phyloP scores from a whole-genome alignment of 169 alveolate genomes.

The Cardiosporidium cionae region DNA sequence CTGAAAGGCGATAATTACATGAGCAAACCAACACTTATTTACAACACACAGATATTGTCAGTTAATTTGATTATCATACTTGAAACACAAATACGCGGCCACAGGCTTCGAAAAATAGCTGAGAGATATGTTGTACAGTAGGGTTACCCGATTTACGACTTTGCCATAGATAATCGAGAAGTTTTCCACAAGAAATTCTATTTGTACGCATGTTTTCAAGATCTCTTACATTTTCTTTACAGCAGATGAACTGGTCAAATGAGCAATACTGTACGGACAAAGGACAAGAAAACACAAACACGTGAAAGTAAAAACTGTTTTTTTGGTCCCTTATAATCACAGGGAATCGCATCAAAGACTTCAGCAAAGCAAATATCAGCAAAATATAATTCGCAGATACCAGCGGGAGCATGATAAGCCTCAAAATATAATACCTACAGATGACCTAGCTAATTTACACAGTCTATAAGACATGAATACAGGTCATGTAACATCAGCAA shows the following conservation, averaged over 20 bases:
- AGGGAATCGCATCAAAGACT: background rate
- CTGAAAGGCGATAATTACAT: too few relatives aligned
- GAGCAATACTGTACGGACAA: background rate
- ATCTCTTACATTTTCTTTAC: background rate
- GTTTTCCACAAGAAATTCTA: conserved; percentile 14
- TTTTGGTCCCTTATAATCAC: background rate
- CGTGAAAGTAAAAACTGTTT: background rate
- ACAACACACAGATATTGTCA: too few relatives aligned
- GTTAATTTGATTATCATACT: too few relatives aligned
- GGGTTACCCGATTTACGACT: conserved; percentile 23
- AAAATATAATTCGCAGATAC: background rate
- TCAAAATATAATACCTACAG: too few relatives aligned
- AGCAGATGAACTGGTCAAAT: background rate
- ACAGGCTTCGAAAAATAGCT: conserved; percentile 22
- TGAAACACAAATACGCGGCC: conserved; percentile 26
- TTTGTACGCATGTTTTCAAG: background rate
- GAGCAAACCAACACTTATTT: too few relatives aligned
- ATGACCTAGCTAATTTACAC: too few relatives aligned
- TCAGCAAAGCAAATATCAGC: background rate
- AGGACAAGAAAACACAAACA: background rate
- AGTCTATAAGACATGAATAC: too few relatives aligned
- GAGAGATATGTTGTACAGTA: conserved; percentile 15
- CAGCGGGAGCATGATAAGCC: background rate
- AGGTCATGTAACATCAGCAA: background rate
- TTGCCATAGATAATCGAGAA: conserved; percentile 16